These are phyloP conservation scores for Blastobotrys aristatus DNA, from an alignment of 1,139 yeast species.

Conservation along the genomic window DNA sequence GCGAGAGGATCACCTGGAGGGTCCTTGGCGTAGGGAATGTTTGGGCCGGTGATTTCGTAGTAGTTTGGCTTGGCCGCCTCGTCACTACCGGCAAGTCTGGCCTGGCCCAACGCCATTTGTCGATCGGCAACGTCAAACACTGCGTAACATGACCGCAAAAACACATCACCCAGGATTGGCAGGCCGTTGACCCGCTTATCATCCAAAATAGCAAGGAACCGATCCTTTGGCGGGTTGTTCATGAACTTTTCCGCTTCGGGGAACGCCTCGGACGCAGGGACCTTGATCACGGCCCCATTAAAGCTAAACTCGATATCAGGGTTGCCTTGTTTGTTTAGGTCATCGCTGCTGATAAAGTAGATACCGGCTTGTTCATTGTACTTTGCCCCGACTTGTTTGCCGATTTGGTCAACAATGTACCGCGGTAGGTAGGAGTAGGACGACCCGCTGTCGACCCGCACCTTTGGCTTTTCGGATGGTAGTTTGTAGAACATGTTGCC, in stretches of 20 bases:
- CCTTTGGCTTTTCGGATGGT: conserved; percentile 11
- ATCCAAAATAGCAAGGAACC: conserved; percentile 21
- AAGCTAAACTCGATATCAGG: conserved; percentile 24
- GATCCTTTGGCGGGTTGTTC: conserved; percentile 3
- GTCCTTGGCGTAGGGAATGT: background rate
- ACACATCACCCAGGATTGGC: conserved; percentile 58
- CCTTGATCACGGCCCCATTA: conserved; percentile 28
- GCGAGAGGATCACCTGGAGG: conserved; percentile 3
- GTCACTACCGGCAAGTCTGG: conserved; percentile 4
- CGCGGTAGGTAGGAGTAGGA: conserved; percentile 28
- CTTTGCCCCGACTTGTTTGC: conserved; percentile 23
- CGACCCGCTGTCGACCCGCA: conserved; percentile 33
- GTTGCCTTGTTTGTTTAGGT: conserved; percentile 16
- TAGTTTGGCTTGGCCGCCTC: background rate
- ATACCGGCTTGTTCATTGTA: conserved; percentile 7
- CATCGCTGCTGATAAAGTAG: conserved; percentile 16
- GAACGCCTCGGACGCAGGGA: conserved; percentile 27
- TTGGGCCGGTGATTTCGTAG: background rate
- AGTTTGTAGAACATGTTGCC: conserved; percentile 25
- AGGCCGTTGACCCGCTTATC: conserved; percentile 22
- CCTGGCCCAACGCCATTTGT: conserved; percentile 23
- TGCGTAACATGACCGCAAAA: conserved; percentile 66
- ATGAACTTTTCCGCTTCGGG: conserved; percentile 19
- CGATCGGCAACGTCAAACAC: conserved; percentile 54
- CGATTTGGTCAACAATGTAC: conserved; percentile 16